Conservation (phyloP, 768 basidiomycete genomes). For the Mycena belliarum region DNA sequence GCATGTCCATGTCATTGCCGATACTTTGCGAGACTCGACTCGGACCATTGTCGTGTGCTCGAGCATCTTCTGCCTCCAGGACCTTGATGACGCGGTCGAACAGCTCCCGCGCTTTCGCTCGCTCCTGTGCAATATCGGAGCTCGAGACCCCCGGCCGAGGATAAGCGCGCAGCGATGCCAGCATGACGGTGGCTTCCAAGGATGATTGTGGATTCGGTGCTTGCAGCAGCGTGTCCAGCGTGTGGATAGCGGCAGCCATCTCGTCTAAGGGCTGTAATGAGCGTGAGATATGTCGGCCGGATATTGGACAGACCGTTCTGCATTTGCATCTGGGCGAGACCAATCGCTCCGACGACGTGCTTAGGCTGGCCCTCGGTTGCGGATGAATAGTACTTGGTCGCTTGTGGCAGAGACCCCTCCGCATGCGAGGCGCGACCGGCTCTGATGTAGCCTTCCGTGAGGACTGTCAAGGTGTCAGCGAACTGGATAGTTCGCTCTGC, state of each 20-base stretch:
- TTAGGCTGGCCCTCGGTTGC: slow-evolving; percentile 72
- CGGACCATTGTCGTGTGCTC: slow-evolving; percentile 41
- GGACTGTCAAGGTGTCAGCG: slow-evolving; percentile 81
- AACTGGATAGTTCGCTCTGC: slow-evolving; percentile 94
- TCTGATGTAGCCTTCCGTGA: slow-evolving; percentile 85
- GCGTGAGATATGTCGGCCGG: no score
- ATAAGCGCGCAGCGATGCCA: slow-evolving; percentile 85
- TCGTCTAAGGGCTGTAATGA: no score
- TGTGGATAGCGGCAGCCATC: slow-evolving; percentile 81
- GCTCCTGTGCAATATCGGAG: slow-evolving; percentile 72
- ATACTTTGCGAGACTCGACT: slow-evolving; percentile 53
- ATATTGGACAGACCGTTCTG: slow-evolving; percentile 56
- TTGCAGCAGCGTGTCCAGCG: slow-evolving; percentile 76
- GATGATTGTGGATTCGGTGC: slow-evolving; percentile 64
- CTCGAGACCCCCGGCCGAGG: slow-evolving; percentile 79
- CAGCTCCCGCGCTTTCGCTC: slow-evolving; percentile 71
- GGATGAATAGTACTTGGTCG: slow-evolving; percentile 67
- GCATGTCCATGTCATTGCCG: slow-evolving; percentile 81
- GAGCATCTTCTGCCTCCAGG: slow-evolving; percentile 63
- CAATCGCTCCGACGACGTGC: slow-evolving; percentile 78
- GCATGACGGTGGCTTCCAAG: slow-evolving; percentile 83
- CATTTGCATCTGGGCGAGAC: slow-evolving; percentile 85
- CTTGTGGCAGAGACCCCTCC: slow-evolving; percentile 62
- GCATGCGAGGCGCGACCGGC: slow-evolving; percentile 82
- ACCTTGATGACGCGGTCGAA: slow-evolving; percentile 74